Base-by-base conservation (phyloP, 768 basidiomycete species). In the Russula earlei region DNA sequence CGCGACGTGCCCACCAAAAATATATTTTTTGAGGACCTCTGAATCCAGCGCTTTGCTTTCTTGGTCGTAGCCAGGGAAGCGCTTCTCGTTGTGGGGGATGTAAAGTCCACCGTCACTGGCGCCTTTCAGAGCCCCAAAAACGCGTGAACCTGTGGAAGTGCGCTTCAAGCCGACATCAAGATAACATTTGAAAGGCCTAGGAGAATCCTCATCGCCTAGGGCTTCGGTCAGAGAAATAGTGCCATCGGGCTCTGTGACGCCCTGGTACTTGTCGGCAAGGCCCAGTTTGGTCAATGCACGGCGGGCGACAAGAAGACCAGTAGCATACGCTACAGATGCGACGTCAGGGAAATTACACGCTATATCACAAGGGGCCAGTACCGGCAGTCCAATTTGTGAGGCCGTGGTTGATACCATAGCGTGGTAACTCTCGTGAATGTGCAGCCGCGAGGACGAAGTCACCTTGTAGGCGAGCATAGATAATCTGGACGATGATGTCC, bases 121-220 rank as follows among this genome's bases (percentile, higher is more conserved):
- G 68, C 96, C 96, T 78, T 99, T 98, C 81, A 98, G 82, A 57
- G 95, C 96, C 73, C 91, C 96, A 68, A 99, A 99, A 43, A 99
- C 82, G 70, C 96, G 92, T 61, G 90, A 85, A 67, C 96, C 96
- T 47, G 96, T 98, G 52, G 95, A 94, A 42, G 96, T 99, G 66
- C 94, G 91, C 74, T 85, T 92, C 67, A 99, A 81, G 74, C 96
- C 96, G 71, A 96, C 95, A 70, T 98, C 96, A 67, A 99, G 91
- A 80, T 88, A 99, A 68, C 81, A 83, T 75, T 97, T 99, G 84
- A 99, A 99, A n/a, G 96, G 96, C 55, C 94, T 83, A 45, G 95
- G 94, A 47, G 90, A 91, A 67, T 93, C 92, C 55, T 97, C 93
- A 11, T 82, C 90, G 51, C 91, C 91, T 55, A 93, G 77, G 49